These are phyloP conservation scores for Boechera stricta DNA, from an alignment of 345 rosid species.

Conservation along the genomic window DNA sequence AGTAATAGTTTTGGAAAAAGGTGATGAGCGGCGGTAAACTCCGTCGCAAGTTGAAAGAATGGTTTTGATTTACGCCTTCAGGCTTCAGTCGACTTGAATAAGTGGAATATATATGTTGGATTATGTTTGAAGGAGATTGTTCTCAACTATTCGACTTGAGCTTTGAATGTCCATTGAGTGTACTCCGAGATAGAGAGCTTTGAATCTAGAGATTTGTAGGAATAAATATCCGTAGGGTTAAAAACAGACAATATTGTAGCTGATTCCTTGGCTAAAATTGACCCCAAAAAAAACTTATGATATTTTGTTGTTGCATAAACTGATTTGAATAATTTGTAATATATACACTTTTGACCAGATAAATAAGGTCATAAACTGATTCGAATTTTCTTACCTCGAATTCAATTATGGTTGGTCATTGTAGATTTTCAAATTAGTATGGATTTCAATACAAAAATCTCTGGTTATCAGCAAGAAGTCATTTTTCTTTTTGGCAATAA, in stretches of 20 bases:
- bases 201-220: not conserved
- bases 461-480: not conserved
- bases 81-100: not conserved
- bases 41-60: not conserved
- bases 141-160: not conserved
- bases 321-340: not conserved
- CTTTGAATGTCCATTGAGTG: not conserved
- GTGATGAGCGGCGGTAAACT: not conserved
- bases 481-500: not conserved
- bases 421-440: not conserved
- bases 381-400: not conserved
- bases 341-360: not conserved
- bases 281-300: not conserved
- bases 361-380: not conserved
- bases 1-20: not conserved
- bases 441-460: not conserved
- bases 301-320: not conserved
- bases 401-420: not conserved
- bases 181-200: not conserved
- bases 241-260: not conserved
- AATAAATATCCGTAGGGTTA: not conserved
- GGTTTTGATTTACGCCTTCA: not conserved
- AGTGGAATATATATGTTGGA: not conserved
- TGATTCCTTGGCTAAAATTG: not conserved
- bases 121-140: not conserved